Evolutionary conservation across 345 rosid species (phyloP).

Genomic region (Rhodomyrtus tomentosa): DNA sequence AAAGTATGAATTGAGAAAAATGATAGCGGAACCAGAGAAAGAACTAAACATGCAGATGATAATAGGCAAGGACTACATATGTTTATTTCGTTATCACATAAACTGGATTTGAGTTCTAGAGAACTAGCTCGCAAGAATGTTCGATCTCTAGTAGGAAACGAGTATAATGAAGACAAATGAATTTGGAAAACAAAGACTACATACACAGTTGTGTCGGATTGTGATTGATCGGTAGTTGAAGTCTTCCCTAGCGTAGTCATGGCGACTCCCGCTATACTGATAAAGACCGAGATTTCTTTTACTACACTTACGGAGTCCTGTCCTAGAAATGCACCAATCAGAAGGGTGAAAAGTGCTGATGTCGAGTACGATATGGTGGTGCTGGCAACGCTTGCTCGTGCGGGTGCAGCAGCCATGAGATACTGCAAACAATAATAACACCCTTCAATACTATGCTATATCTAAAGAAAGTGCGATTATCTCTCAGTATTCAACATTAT

Average conservation of each 20-base stretch:
- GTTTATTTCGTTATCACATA: neutral
- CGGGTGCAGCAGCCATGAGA: conserved; percentile 31
- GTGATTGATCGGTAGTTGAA: conserved; percentile 14
- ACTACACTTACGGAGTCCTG: conserved; percentile 19
- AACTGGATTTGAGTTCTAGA: neutral
- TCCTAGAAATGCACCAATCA: conserved; percentile 29
- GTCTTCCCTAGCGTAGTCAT: conserved; percentile 32
- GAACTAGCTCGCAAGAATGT: neutral
- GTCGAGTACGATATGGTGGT: conserved; percentile 25
- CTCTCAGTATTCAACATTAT: neutral
- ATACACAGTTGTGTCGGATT: conserved; percentile 8
- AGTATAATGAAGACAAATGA: neutral
- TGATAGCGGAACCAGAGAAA: neutral
- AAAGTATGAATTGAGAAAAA: neutral
- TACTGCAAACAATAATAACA: conserved; percentile 14
- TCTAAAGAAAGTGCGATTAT: neutral
- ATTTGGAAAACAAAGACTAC: neutral
- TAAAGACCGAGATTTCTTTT: conserved; percentile 25
- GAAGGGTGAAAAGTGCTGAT: conserved; percentile 37
- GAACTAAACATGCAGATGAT: neutral
- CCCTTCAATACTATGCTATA: neutral
- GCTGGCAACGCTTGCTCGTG: conserved; percentile 32
- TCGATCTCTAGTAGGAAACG: neutral
- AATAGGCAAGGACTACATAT: neutral
- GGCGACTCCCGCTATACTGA: conserved; percentile 37